phyloP scores from a whole-genome alignment of 2,329 filamentous ascomycete species.

The Fusarium compactum region DNA sequence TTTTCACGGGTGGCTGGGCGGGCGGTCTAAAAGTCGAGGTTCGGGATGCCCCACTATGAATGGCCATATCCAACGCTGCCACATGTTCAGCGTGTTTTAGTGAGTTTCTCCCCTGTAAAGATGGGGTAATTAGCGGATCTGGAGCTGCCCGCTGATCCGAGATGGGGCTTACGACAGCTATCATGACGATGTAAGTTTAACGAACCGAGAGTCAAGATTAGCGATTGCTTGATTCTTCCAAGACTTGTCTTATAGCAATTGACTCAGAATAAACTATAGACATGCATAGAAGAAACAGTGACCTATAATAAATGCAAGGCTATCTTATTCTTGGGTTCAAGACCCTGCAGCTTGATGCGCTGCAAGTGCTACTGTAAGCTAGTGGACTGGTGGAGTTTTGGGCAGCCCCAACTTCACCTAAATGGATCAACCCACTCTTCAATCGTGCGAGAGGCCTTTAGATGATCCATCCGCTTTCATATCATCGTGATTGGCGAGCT shows the following conservation, averaged over 20 bases:
- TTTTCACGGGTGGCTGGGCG: background rate
- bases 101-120: constrained; percentile 26
- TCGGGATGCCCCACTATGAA: constrained; percentile 11
- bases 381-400: constrained; percentile 8
- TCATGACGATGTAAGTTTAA: constrained; percentile 5
- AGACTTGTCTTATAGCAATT: background rate
- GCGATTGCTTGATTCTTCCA: background rate
- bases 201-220: background rate
- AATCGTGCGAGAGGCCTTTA: constrained; percentile 30
- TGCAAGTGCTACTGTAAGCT: constrained; percentile 8
- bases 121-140: constrained; percentile 28
- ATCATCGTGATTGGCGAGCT: constrained; percentile 43
- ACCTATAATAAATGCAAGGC: background rate
- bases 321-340: background rate
- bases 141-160: constrained; percentile 8
- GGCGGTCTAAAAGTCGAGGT: background rate
- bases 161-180: constrained; percentile 5
- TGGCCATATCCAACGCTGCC: constrained; percentile 5
- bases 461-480: constrained; percentile 36
- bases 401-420: constrained; percentile 18
- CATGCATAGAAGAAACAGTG: background rate
- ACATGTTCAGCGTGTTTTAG: constrained; percentile 22
- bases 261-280: background rate
- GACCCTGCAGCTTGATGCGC: constrained; percentile 14
- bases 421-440: constrained; percentile 38